Base-by-base conservation (phyloP, 2,329 filamentous ascomycete species). In the Parascedosporium putredinis region DNA sequence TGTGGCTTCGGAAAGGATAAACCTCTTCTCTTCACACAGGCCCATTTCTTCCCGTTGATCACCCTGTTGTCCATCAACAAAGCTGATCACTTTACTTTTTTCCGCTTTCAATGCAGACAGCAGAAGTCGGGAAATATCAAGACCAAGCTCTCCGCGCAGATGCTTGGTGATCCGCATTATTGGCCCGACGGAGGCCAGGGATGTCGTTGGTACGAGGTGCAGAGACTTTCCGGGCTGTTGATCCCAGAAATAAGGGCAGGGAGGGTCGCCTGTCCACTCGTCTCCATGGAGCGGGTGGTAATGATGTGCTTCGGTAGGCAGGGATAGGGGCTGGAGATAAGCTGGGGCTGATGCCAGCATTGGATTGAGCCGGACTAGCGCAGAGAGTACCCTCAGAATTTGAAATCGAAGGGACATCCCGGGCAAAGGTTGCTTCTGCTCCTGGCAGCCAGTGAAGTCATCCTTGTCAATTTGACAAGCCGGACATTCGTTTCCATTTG, bases 271-370 rank as follows among this genome's bases (percentile, higher is more conserved):
- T 31, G 27, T n/a, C n/a, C n/a, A n/a, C 27, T 31, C 7, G 27
- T 31, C 27, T 31, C 27, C 12, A 12, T 31, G 9, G 16, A 40
- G 36, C n/a, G 36, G 36, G 36, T 18, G 36, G 36, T 40, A 40
- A 40, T 40, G 36, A 40, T 40, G 36, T 40, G 36, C 36, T 40
- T 40, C 36, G 36, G 36, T 23, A 40, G 14, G 36, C 36, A 40
- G 36, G 36, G 36, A 40, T 40, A 40, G 36, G 36, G 36, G 36
- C 36, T 18, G 36, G 5, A 18, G 36, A 40, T 40, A 40, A 40
- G 18, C 36, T 40, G 36, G 36, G 36, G 36, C 36, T 40, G 36
- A 40, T 16, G 18, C 5, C 36, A 20, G 18, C 36, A 40, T 9
- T 20, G 36, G n/a, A n/a, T 23, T 20, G n/a, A 40, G n/a, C 22